phyloP scores from a whole-genome alignment of 1,284 basidiomycete species.

The Cutaneotrichosporon curvatum region DNA sequence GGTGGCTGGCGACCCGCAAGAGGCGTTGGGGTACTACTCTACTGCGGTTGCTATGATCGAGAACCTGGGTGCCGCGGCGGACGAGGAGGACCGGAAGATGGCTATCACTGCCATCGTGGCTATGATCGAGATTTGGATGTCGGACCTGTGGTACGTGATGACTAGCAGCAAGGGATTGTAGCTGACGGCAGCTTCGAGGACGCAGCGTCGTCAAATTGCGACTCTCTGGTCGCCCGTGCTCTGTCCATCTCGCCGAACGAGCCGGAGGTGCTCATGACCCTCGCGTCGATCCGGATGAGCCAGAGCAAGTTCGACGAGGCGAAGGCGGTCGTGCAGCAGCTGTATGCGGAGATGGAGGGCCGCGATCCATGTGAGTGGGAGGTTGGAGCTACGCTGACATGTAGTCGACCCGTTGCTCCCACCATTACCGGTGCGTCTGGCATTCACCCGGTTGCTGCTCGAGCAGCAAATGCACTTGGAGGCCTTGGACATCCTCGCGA shows the following conservation, averaged over 20 bases:
- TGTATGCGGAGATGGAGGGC: constrained; percentile 68
- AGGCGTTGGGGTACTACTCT: constrained; percentile 72
- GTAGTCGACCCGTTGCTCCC: constrained; percentile 66
- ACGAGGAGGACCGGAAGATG: constrained; percentile 60
- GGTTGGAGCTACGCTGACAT: constrained; percentile 1
- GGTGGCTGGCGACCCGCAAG: constrained; percentile 61
- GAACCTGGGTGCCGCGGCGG: constrained; percentile 58
- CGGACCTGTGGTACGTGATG: constrained; percentile 73
- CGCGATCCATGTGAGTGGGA: constrained; percentile 57
- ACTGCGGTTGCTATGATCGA: constrained; percentile 69
- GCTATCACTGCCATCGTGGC: constrained; percentile 78
- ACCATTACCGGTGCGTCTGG: constrained; percentile 63
- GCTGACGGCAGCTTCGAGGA: constrained; percentile 58
- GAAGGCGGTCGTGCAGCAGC: constrained; percentile 59
- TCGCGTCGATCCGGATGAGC: constrained; percentile 83
- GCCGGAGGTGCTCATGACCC: constrained; percentile 68
- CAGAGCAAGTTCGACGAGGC: constrained; percentile 78
- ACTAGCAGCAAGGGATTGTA: not conserved
- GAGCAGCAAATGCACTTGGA: constrained; percentile 65
- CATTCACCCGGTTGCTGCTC: constrained; percentile 73
- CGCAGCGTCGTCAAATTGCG: constrained; percentile 58
- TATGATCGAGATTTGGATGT: constrained; percentile 96
- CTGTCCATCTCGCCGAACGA: constrained; percentile 69
- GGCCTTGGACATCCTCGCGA: constrained; percentile 69
- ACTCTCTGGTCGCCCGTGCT: constrained; percentile 64